A percentile compares a stretch with the other conserved stretches of the same genome.
Evolutionary conservation across 305 asterid species (phyloP).

Genomic region (Fraxinus albicans): DNA sequence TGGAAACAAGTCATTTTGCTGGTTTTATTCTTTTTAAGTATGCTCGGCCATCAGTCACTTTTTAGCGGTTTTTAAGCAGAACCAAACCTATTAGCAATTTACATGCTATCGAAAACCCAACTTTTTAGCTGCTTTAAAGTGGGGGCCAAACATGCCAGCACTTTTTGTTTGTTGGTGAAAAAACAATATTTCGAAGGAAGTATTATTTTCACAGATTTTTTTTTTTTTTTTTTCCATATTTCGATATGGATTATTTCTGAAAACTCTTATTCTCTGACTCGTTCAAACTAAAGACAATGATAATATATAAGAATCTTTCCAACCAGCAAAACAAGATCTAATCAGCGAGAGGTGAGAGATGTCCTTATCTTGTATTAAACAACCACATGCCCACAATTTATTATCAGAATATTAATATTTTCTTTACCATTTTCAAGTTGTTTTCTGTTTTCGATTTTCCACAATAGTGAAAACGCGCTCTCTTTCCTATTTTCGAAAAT

Average conservation of each 20-base stretch:
- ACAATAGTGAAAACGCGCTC: too few relatives aligned
- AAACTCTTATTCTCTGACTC: neutral
- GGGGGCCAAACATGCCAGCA: neutral
- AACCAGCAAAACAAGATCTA: neutral
- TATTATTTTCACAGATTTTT: too few relatives aligned
- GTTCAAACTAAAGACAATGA: neutral
- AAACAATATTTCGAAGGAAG: neutral
- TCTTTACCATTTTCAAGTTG: too few relatives aligned
- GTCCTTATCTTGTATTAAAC: neutral
- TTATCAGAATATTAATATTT: neutral
- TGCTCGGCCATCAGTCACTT: neutral
- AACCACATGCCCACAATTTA: neutral
- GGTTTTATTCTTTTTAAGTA: neutral
- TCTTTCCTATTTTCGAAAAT: too few relatives aligned
- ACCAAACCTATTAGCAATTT: neutral
- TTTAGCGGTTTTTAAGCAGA: neutral
- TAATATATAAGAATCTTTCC: neutral
- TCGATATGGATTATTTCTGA: neutral
- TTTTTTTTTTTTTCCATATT: too few relatives aligned
- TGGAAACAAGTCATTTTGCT: neutral
- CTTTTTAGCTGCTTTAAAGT: neutral
- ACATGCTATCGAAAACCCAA: neutral
- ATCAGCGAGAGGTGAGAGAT: neutral
- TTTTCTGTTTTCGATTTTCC: too few relatives aligned
- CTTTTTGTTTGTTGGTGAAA: neutral